Conservation (phyloP, 768 basidiomycete genomes). For the Auricularia sp. region DNA sequence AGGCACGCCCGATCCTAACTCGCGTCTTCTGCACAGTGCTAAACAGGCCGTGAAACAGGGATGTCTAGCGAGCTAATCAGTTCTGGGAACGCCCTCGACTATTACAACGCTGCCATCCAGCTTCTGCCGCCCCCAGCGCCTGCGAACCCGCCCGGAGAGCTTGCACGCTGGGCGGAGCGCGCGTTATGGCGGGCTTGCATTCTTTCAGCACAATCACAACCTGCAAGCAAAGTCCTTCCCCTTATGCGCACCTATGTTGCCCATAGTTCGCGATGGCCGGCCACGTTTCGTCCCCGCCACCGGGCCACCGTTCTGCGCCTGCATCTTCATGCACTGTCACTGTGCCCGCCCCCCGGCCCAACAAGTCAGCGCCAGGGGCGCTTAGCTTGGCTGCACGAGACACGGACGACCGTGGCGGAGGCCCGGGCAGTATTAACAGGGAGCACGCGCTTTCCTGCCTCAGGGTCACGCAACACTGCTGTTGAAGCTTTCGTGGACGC, state of each 20-base stretch:
- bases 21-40: background rate
- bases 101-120: conserved; percentile 47
- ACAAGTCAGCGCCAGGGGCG: conserved; percentile 11
- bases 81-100: conserved; percentile 40
- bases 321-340: conserved; percentile 61
- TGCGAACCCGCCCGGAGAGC: conserved; percentile 41
- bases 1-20: background rate
- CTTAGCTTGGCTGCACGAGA: conserved; percentile 49
- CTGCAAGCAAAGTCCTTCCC: conserved; percentile 19
- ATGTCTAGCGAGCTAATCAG: conserved; percentile 9
- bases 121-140: conserved; percentile 42
- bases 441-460: conserved; percentile 68
- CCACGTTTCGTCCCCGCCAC: conserved; percentile 67
- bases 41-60: conserved; percentile 7
- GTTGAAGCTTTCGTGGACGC: conserved; percentile 81
- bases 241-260: conserved; percentile 35
- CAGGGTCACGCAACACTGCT: conserved; percentile 65
- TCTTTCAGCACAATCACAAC: conserved; percentile 42
- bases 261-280: conserved; percentile 64
- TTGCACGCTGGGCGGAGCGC: conserved; percentile 79
- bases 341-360: conserved; percentile 20
- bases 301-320: conserved; percentile 60
- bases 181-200: conserved; percentile 74
- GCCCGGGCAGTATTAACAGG: conserved; percentile 59
- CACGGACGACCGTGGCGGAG: conserved; percentile 57